Evolutionary conservation across 192 early-diverging fungal genomes (phyloP).

Genomic region (Allomyces macrogynus): DNA sequence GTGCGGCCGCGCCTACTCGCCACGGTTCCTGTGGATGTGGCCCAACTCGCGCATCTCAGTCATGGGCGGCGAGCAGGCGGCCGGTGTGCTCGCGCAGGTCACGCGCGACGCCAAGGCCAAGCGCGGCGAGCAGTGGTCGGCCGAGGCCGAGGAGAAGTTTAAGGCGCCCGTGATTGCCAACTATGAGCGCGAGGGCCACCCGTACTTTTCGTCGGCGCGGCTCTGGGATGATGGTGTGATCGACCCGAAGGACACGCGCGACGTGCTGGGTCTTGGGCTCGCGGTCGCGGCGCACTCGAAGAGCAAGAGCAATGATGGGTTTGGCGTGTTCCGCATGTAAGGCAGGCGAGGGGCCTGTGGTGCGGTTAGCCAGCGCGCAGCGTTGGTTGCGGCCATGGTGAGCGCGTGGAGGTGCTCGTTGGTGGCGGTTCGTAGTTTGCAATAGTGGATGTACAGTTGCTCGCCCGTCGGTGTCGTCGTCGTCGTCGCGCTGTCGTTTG

Average conservation of each 20-base stretch:
- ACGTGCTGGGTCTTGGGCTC: slow-evolving; percentile 65
- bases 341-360: too few species aligned
- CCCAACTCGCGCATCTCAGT: slow-evolving; percentile 84
- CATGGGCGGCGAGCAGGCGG: slow-evolving; percentile 95
- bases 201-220: slow-evolving; percentile 73
- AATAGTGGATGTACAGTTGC: too few species aligned
- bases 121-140: slow-evolving; percentile 53
- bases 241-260: slow-evolving; percentile 66
- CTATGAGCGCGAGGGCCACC: slow-evolving; percentile 87
- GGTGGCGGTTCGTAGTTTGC: too few species aligned
- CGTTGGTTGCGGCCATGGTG: too few species aligned
- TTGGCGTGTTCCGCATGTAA: slow-evolving; percentile 97
- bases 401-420: too few species aligned
- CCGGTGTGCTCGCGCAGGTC: slow-evolving; percentile 74
- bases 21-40: slow-evolving; percentile 93
- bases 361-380: too few species aligned
- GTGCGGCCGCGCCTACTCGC: slow-evolving; percentile 84
- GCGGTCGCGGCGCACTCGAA: slow-evolving; percentile 54
- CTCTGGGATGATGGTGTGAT: slow-evolving; percentile 95
- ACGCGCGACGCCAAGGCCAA: slow-evolving; percentile 59
- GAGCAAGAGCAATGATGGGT: slow-evolving; percentile 47
- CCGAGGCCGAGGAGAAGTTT: slow-evolving; percentile 57
- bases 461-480: too few species aligned
- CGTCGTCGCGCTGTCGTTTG: too few species aligned
- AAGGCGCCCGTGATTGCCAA: slow-evolving; percentile 59